Base-by-base conservation (phyloP, 73 alveolate species). In the Diophrys appendiculata region DNA sequence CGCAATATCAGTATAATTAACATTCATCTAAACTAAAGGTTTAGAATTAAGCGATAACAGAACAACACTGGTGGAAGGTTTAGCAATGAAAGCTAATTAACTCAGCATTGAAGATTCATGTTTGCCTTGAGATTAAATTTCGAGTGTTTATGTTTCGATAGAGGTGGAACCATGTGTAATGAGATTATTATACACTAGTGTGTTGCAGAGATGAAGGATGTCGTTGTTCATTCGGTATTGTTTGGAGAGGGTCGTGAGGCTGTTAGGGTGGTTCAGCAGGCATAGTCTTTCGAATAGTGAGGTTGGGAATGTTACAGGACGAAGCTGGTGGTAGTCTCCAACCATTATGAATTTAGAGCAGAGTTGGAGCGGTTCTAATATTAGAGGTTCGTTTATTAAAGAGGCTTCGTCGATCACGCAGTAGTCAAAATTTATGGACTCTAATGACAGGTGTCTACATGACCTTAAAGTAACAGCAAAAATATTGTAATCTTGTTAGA, bases 261-360 rank as follows among this genome's bases (percentile, higher is more conserved):
- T n/a, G n/a, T n/a, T n/a, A n/a, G n/a, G n/a, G n/a, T n/a, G n/a
- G n/a, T n/a, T n/a, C n/a, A n/a, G 43, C 54, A 72, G 82, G 54
- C 82, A 52, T 1, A 89, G 67, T 78, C 87, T 85, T 43, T 80
- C 75, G 81, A 89, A 89, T 30, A 89, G 82, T 1, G 84, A 56
- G 24, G 72, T 69, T 35, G 83, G 80, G 72, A 89, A 52, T 33
- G 92, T 92, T 53, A 78, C 54, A 2, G 95, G 95, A 23, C 84
- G 83, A 68, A 89, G 82, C 68, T 76, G 73, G 85, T 54, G 77
- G 70, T 89, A 84, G 82, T 89, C 95, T 0, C 95, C 95, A 22
- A 89, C 60, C 82, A 89, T 83, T 14, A 84, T 76, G 71, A 84
- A 65, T 34, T 68, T 86, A 25, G 70, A 54, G 27, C 73, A 69